phyloP scores from a whole-genome alignment of 202 grass and related monocot species.

The Musa balbisiana region DNA sequence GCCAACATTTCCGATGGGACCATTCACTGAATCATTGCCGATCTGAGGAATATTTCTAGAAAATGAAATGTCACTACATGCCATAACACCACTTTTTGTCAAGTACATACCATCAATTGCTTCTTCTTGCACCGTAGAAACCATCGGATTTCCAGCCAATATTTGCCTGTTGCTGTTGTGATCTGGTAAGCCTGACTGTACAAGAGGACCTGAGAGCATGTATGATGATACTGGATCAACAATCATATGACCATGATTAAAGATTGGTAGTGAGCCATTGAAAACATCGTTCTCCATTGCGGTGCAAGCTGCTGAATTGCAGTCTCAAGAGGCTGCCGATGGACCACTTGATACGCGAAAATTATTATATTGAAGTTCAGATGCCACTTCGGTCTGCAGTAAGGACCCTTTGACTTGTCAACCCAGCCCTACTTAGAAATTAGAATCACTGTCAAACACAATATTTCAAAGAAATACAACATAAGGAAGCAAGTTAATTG shows the following conservation, averaged over 20 bases:
- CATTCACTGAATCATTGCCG: conserved; percentile 17
- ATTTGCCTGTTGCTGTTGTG: not conserved
- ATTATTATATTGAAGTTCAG: not conserved
- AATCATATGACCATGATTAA: conserved; percentile 1
- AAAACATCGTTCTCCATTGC: conserved; percentile 22
- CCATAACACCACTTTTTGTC: conserved; percentile 6
- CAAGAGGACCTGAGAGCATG: not conserved
- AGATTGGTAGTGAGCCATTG: not conserved
- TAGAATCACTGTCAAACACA: not conserved
- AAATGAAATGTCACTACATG: conserved; percentile 10
- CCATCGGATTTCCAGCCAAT: conserved; percentile 17
- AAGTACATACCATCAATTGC: conserved; percentile 26
- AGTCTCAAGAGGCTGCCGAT: not conserved
- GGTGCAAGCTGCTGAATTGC: not conserved
- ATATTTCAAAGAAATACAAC: not conserved
- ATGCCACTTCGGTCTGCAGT: not conserved
- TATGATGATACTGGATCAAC: conserved; percentile 9
- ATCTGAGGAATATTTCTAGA: conserved; percentile 19
- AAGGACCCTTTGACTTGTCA: not conserved
- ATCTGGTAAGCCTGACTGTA: conserved; percentile 21
- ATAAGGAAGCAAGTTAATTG: not conserved
- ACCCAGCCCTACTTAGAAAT: too few relatives aligned
- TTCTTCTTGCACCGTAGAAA: conserved; percentile 37
- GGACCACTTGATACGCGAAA: not conserved
- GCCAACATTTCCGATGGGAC: conserved; percentile 1